Conservation (phyloP, 1,284 basidiomycete genomes). For the Cryptococcus depauperatus region DNA sequence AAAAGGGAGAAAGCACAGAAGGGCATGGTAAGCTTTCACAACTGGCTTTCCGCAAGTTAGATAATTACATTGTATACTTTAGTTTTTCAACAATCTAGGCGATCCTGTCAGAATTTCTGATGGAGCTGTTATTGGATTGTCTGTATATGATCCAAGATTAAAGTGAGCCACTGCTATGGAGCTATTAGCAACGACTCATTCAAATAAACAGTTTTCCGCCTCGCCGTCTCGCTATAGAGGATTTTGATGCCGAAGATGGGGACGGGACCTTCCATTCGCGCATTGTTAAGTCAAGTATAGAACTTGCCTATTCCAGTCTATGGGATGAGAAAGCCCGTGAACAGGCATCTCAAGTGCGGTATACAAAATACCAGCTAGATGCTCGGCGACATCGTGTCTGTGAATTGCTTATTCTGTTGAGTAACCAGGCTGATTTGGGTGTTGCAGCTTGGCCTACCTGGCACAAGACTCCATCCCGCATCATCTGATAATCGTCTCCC, state of each 20-base stretch:
- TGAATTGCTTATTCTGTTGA: neutral
- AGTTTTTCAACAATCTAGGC: conserved; percentile 64
- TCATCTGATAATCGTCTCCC: conserved; percentile 73
- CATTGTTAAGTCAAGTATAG: conserved; percentile 53
- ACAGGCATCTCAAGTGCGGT: conserved; percentile 56
- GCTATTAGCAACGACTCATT: neutral
- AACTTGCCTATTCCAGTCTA: conserved; percentile 57
- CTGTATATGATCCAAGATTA: conserved; percentile 61
- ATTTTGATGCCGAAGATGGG: too few relatives aligned
- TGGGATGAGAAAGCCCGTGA: conserved; percentile 60
- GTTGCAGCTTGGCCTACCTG: conserved; percentile 44
- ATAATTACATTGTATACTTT: conserved; percentile 2
- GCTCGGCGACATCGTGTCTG: conserved; percentile 62
- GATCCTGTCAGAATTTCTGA: conserved; percentile 61
- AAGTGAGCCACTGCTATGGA: conserved; percentile 22
- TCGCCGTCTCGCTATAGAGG: too few relatives aligned
- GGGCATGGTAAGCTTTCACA: conserved; percentile 50
- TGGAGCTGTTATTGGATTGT: conserved; percentile 67
- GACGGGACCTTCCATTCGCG: conserved; percentile 20
- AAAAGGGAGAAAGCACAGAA: conserved; percentile 54
- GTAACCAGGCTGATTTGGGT: neutral
- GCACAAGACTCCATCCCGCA: conserved; percentile 57
- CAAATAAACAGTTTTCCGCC: neutral
- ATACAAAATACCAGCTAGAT: conserved; percentile 75
- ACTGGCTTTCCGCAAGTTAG: neutral